A percentile compares a stretch with the other conserved stretches of the same genome.
Evolutionary conservation across 352 stramenopile genomes (phyloP).

Genomic region (Phytophthora lateralis): DNA sequence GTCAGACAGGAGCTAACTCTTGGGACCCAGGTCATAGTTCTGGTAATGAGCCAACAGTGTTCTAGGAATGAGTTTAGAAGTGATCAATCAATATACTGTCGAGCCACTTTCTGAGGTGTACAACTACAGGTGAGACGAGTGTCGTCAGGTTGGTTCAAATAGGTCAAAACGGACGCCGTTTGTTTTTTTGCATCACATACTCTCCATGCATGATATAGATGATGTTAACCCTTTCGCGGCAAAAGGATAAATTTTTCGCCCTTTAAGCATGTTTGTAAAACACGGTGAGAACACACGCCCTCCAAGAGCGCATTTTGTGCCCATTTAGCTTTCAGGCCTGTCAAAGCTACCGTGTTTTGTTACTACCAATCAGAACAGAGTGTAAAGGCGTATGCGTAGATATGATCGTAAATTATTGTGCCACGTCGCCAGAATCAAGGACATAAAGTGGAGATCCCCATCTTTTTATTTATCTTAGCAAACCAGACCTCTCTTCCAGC

Average conservation of each 20-base stretch:
- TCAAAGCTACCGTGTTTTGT: not conserved
- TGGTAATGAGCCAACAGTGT: too few species aligned
- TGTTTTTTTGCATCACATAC: too few species aligned
- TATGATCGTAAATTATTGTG: not conserved
- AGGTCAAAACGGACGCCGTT: too few species aligned
- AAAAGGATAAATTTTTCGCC: not conserved
- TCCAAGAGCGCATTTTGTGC: not conserved
- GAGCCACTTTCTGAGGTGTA: too few species aligned
- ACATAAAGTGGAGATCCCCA: not conserved
- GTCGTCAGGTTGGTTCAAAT: too few species aligned
- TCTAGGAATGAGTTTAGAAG: too few species aligned
- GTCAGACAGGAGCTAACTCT: too few species aligned
- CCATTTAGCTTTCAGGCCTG: not conserved
- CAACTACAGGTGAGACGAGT: too few species aligned
- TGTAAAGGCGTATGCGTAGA: not conserved
- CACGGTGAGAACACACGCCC: not conserved
- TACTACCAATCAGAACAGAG: conserved; percentile 3
- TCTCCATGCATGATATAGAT: too few species aligned
- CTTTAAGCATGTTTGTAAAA: not conserved
- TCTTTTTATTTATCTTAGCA: conserved; percentile 1
- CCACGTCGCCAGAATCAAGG: not conserved
- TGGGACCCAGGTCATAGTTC: too few species aligned
- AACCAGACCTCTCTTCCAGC: not conserved
- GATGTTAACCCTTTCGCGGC: conserved; percentile 3
- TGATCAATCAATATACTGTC: too few species aligned